Conservation (phyloP, 306 rosid genomes). For the Macrotyloma uniflorum region DNA sequence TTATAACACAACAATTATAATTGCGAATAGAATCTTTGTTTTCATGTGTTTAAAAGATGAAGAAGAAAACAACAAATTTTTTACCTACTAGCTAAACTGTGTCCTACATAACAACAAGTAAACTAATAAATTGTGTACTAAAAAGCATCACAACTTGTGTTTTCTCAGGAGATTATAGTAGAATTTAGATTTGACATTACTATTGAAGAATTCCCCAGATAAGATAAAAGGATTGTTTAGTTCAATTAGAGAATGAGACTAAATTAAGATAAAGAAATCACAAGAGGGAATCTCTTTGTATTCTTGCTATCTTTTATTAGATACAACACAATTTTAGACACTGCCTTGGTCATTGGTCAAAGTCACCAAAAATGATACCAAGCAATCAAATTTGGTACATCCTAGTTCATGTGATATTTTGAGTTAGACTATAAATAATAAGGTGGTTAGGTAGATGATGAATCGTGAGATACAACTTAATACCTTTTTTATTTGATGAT, state of each 20-base stretch:
- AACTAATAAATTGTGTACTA: not conserved
- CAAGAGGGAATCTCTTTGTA: slow-evolving; percentile 32
- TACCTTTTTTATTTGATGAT: not conserved
- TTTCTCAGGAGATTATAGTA: slow-evolving; percentile 63
- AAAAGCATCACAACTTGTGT: not conserved
- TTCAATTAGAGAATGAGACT: slow-evolving; percentile 17
- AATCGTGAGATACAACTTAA: slow-evolving; percentile 11
- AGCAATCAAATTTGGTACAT: slow-evolving; percentile 18
- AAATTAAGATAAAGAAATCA: not conserved
- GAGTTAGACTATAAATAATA: slow-evolving; percentile 23
- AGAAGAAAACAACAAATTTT: too few relatives aligned
- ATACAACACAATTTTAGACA: slow-evolving; percentile 34
- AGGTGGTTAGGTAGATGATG: slow-evolving; percentile 10
- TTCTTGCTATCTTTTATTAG: slow-evolving; percentile 32
- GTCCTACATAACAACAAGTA: slow-evolving; percentile 11
- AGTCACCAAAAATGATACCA: slow-evolving; percentile 28
- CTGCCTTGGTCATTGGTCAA: slow-evolving; percentile 39
- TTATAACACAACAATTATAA: too few relatives aligned
- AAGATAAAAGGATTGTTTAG: not conserved
- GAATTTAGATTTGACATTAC: slow-evolving; percentile 33
- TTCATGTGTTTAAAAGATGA: too few relatives aligned
- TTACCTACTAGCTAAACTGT: too few relatives aligned
- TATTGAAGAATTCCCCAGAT: not conserved
- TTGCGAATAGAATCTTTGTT: too few relatives aligned
- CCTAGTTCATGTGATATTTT: slow-evolving; percentile 17